Evolutionary conservation across 495 filamentous ascomycete species (phyloP), one percentile per base, ranked within the genome.

Genomic region (Aspergillus sclerotiicarbonarius): DNA sequence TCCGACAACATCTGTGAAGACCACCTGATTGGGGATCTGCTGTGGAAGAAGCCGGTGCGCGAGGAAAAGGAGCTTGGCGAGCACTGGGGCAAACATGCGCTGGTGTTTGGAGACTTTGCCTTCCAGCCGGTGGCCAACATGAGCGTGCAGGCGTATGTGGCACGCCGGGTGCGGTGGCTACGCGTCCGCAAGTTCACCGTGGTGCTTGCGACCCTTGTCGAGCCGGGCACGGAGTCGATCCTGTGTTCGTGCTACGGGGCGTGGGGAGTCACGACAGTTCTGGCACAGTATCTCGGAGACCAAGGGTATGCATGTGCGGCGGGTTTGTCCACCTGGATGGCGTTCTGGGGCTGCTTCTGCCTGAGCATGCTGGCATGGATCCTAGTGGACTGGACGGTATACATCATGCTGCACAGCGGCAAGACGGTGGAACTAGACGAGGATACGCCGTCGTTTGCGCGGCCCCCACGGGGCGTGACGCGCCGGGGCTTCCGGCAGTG

Each of bases 1-100:
- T 92, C 89, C 15, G 82, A 89, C 39, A 94, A 97, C 65, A 97
- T 99, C 71, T 99, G 94, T 76, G 94, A 99, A 67, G 94, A 99
- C 66, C 95, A 99, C 62, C 76, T 96, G 15, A 96, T 99, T 51
- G 93, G 92, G 25, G 93, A 97, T 63, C 78, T 96, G 6, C 81
- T 98, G 12, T 99, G 90, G 90, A 84, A 86, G 54, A 78, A 66
- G 53, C 74, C 70, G 51, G 69, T 71, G 60, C 75, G 43, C 70
- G 86, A 74, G 59, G 75, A 77, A 41, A 65, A 70, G 51, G 67
- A 77, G 43, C 52, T 57, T 0, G 59, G 66, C n/a, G 70, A 76
- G 46, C 80, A 71, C 8, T 88, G 80, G 74, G 80, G 82, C 30
- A 95, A 93, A 61, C 95, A 99, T 66, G 87, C 82, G 9, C 77